Percentiles rank a stretch among this genome's conserved stretches.
These are phyloP conservation scores for Phytophthora vignae DNA, from an alignment of 352 stramenopile genomes.

Conservation along the genomic window DNA sequence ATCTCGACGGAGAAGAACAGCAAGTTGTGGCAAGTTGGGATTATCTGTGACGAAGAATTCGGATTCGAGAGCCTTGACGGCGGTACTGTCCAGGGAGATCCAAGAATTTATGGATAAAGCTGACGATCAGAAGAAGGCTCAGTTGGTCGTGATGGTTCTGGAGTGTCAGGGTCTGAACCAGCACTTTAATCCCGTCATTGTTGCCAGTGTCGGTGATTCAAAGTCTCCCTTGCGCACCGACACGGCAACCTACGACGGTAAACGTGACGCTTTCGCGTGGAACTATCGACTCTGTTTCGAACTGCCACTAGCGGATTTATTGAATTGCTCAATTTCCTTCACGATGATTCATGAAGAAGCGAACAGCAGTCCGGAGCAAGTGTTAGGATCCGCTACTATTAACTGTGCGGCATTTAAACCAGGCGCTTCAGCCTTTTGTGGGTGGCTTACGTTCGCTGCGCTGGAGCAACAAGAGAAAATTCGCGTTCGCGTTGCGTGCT, in stretches of 20 bases:
- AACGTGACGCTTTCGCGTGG: not conserved
- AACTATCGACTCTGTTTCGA: not conserved
- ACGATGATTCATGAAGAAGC: not conserved
- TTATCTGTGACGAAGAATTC: not conserved
- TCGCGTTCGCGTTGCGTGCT: not conserved
- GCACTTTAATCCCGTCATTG: not conserved
- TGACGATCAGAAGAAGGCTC: not conserved
- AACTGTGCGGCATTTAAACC: not conserved
- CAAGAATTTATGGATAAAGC: not conserved
- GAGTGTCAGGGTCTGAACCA: not conserved
- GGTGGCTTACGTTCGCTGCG: not conserved
- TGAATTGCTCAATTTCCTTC: not conserved
- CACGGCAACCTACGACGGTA: not conserved
- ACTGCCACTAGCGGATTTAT: not conserved
- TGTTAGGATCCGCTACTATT: not conserved
- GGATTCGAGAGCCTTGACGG: not conserved
- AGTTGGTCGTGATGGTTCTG: not conserved
- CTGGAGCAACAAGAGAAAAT: not conserved
- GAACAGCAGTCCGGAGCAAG: not conserved
- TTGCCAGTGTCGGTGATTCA: not conserved
- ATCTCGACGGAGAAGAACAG: not conserved
- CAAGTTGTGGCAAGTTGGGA: not conserved
- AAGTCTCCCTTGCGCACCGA: not conserved
- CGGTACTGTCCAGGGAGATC: not conserved
- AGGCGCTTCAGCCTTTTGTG: not conserved